phyloP scores from a whole-genome alignment of 768 basidiomycete species.

The Pholiota molesta region DNA sequence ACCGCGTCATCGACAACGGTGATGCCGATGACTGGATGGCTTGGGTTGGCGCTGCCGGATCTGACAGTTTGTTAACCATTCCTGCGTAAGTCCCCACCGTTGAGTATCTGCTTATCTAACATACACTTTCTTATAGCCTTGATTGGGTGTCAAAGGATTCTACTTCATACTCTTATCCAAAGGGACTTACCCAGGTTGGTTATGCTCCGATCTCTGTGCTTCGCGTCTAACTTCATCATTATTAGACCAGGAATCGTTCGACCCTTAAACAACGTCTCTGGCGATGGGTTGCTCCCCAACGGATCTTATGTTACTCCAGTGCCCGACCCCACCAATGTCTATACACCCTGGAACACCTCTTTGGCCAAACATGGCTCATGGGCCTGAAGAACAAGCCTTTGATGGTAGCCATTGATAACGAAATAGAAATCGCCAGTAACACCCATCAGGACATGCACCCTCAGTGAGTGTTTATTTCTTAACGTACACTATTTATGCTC shows the following conservation, averaged over 20 bases:
- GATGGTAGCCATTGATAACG: constrained; percentile 55
- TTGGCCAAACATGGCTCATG: constrained; percentile 45
- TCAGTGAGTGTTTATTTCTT: constrained; percentile 26
- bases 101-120: background rate
- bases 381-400: constrained; percentile 50
- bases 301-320: constrained; percentile 46
- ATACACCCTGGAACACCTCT: constrained; percentile 52
- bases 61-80: constrained; percentile 45
- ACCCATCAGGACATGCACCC: constrained; percentile 66
- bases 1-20: constrained; percentile 41
- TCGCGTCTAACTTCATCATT: background rate
- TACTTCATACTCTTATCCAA: constrained; percentile 55
- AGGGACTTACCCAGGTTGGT: constrained; percentile 44
- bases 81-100: constrained; percentile 44
- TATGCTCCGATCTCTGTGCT: background rate
- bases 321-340: constrained; percentile 39
- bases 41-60: constrained; percentile 49
- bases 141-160: constrained; percentile 61
- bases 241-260: constrained; percentile 44
- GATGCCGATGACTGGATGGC: constrained; percentile 52
- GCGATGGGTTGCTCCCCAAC: constrained; percentile 51
- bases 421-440: constrained; percentile 55
- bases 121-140: constrained; percentile 34
- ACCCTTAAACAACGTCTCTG: constrained; percentile 53
- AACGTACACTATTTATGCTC: constrained; percentile 3